Base-by-base conservation (phyloP, 1,284 basidiomycete species). In the Cutaneotrichosporon sp. region DNA sequence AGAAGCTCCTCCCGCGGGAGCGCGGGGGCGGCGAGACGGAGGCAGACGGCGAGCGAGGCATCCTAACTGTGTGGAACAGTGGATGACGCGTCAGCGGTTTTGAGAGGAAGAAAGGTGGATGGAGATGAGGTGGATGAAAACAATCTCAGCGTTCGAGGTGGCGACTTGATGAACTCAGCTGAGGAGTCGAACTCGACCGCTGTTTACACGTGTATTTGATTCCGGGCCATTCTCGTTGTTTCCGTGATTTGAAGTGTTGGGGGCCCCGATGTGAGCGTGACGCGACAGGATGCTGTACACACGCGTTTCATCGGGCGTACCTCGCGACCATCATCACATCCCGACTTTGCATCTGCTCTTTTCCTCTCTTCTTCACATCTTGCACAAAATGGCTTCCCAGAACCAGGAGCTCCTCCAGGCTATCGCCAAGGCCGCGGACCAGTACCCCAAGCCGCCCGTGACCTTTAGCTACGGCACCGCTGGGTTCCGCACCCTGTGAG, bases 391-490 rank as follows among this genome's bases (percentile, higher is more conserved):
- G 54, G 27, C 51, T 25, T 24, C 42, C 27, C 50, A 50, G 42
- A 34, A 47, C 27, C 20, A 36, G 18, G 54, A 63, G 11, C 66
- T 78, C 42, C 66, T 72, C 47, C 65, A 67, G n/a, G 58, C 71
- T n/a, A 74, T 81, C 47, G 61, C 63, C 18, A 52, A 67, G 33
- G 75, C 72, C 2, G 69, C 77, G 0, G 70, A 78, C 55, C 59
- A 67, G 38, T 82, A 83, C 68, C 82, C 81, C 7, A 83, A 82
- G 69, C 81, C 82, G 14, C 68, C 69, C 7, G 67, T 81, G 57
- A 78, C 68, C 33, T 97, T 89, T 73, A 87, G 89, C 63, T 98
- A 97, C 83, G 95, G 95, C 5, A 98, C 95, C 0, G 94, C 95
- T 52, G 95, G 95, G 14, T 95, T 98, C 82, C 87, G 95, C 73